A percentile compares a stretch with the other conserved stretches of the same genome.
Evolutionary conservation across 768 basidiomycete species (phyloP).

Genomic region (Leccinum barrowsii): DNA sequence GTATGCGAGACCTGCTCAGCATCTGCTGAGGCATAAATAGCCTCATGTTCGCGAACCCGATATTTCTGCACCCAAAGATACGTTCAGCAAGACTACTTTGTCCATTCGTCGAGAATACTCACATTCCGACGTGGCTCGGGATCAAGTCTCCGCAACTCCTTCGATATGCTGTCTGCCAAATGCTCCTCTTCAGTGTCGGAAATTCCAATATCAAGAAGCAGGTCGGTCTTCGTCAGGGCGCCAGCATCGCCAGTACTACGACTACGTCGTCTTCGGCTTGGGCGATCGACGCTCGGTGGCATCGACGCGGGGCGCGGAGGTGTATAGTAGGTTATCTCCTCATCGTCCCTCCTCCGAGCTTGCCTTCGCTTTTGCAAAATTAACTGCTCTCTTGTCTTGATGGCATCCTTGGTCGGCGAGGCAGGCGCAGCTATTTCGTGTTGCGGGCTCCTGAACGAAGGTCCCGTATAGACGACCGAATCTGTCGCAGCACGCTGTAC

Average conservation of each 20-base stretch:
- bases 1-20: conserved; percentile 68
- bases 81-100: conserved; percentile 1
- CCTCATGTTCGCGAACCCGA: conserved; percentile 74
- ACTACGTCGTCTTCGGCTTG: conserved; percentile 64
- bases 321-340: conserved; percentile 36
- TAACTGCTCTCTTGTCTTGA: conserved; percentile 59
- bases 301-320: conserved; percentile 27
- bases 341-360: conserved; percentile 52
- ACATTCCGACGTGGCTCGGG: conserved; percentile 28
- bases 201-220: conserved; percentile 36
- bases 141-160: conserved; percentile 62
- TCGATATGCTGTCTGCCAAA: conserved; percentile 67
- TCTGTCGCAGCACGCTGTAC: conserved; percentile 54
- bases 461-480: conserved; percentile 33
- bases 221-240: conserved; percentile 32
- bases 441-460: conserved; percentile 33
- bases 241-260: conserved; percentile 77
- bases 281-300: conserved; percentile 38
- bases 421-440: conserved; percentile 34
- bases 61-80: conserved; percentile 54
- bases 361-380: conserved; percentile 70
- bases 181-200: conserved; percentile 48
- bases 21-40: conserved; percentile 79
- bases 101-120: conserved; percentile 7
- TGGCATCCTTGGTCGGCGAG: conserved; percentile 64